Evolutionary conservation across 495 filamentous ascomycete genomes (phyloP), one percentile per base, ranked within the genome.

Genomic region (Recurvomyces mirabilis): DNA sequence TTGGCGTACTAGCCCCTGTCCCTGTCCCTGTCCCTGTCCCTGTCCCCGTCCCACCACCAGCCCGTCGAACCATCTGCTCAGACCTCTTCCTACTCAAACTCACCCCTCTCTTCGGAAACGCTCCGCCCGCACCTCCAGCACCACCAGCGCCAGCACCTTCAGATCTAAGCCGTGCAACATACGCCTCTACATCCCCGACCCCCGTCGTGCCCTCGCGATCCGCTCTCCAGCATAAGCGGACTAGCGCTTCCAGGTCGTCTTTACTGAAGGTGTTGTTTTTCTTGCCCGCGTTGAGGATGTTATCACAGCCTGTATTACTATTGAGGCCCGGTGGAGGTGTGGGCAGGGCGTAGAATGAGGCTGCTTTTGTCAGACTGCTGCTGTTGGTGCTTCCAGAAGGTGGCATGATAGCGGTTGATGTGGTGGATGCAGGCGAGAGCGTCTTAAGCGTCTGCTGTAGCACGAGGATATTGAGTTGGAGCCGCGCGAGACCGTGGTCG

Each of bases 391-490:
- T n/a, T n/a, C n/a, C n/a, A n/a, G n/a, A n/a, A n/a, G n/a, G n/a
- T n/a, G n/a, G n/a, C n/a, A n/a, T n/a, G n/a, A n/a, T n/a, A n/a
- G n/a, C n/a, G n/a, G n/a, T n/a, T n/a, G n/a, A n/a, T n/a, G n/a
- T n/a, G n/a, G n/a, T n/a, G n/a, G n/a, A n/a, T n/a, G 7, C 46
- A 35, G 61, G 66, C 58, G 84, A 86, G 46, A 98, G 81, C 41
- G 91, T 91, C 63, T 88, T 93, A 40, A 98, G 72, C 51, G 94
- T 94, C 53, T 96, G 93, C 57, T 94, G 88, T 22, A 98, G 66
- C 35, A 98, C 91, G 7, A 93, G 69, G 34, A 96, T 84, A 56
- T 96, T 93, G 22, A 95, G 73, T 54, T 84, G 80, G 69, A 96
- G 82, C 5, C 86, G 73, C 17, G 76, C 71, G 49, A 79, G 84